These are phyloP conservation scores for Sugiyamaella marilandica DNA, from an alignment of 805 yeast genomes.

Conservation along the genomic window DNA sequence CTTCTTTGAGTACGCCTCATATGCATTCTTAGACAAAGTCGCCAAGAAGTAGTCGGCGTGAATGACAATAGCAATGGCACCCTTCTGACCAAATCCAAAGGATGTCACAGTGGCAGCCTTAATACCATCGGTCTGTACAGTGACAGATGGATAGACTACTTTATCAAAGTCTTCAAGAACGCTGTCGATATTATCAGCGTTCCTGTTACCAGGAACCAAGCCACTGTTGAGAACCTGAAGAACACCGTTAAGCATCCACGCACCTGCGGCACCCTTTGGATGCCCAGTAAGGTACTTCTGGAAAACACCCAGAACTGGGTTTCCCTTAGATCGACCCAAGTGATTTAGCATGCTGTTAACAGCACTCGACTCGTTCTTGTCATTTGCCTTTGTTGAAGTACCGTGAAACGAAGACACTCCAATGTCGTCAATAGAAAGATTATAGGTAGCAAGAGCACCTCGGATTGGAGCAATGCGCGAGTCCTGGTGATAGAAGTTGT, in stretches of 20 bases:
- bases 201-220: slow-evolving; percentile 96
- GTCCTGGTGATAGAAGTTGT: slow-evolving; percentile 84
- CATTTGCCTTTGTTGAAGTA: slow-evolving; percentile 97
- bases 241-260: slow-evolving; percentile 99
- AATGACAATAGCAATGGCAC: slow-evolving; percentile 89
- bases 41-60: slow-evolving; percentile 93
- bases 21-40: slow-evolving; percentile 65
- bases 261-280: slow-evolving; percentile 99
- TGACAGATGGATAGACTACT: slow-evolving; percentile 89
- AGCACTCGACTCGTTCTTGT: slow-evolving; percentile 94
- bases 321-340: slow-evolving; percentile 95
- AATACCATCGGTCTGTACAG: slow-evolving; percentile 92
- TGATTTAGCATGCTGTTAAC: slow-evolving; percentile 90
- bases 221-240: slow-evolving; percentile 89
- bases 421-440: slow-evolving; percentile 88
- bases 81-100: slow-evolving; percentile 99
- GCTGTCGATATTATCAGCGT: slow-evolving; percentile 93
- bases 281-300: slow-evolving; percentile 99
- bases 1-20: slow-evolving; percentile 64
- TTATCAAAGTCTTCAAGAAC: slow-evolving; percentile 76
- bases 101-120: slow-evolving; percentile 97
- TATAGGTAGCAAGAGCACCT: slow-evolving; percentile 93
- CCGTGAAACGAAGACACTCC: slow-evolving; percentile 99
- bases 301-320: slow-evolving; percentile 96
- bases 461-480: slow-evolving; percentile 94